phyloP scores from a whole-genome alignment of 441 rosid genomes.

The Isatis lusitanica region DNA sequence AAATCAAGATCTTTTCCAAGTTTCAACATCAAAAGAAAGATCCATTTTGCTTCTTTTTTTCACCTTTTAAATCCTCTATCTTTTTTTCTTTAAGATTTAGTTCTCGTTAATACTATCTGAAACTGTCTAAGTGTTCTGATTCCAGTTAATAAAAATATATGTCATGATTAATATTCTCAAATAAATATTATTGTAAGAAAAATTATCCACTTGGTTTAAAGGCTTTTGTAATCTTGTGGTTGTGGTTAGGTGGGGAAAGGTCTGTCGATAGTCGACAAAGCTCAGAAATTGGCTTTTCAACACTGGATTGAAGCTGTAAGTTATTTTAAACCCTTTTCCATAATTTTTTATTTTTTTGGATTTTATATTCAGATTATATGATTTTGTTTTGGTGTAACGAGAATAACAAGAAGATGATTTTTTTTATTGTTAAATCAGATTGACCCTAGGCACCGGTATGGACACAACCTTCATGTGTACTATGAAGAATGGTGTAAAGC shows the following conservation, averaged over 20 bases:
- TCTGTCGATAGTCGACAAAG: constrained; percentile 69
- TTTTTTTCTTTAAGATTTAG: not conserved
- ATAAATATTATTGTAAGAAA: not conserved
- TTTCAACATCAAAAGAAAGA: not conserved
- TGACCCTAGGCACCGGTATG: constrained; percentile 95
- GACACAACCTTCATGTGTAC: constrained; percentile 72
- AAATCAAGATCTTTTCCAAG: not conserved
- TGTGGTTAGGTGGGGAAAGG: constrained; percentile 80
- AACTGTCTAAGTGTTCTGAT: not conserved
- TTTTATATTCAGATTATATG: not conserved
- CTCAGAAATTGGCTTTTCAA: constrained; percentile 88
- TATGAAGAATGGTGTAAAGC: constrained; percentile 73
- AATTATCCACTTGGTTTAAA: not conserved
- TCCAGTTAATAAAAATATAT: not conserved
- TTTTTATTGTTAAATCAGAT: constrained; percentile 43
- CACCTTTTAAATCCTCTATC: too few species aligned
- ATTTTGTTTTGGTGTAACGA: not conserved
- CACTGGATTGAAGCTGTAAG: constrained; percentile 98
- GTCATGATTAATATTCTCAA: not conserved
- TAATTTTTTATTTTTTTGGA: not conserved
- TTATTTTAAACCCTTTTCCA: not conserved
- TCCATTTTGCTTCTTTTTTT: not conserved
- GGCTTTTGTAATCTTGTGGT: constrained; percentile 4
- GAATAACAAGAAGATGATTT: not conserved
- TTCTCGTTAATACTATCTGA: not conserved